Conservation (phyloP, 805 yeast genomes). For the Candida maltosa region DNA sequence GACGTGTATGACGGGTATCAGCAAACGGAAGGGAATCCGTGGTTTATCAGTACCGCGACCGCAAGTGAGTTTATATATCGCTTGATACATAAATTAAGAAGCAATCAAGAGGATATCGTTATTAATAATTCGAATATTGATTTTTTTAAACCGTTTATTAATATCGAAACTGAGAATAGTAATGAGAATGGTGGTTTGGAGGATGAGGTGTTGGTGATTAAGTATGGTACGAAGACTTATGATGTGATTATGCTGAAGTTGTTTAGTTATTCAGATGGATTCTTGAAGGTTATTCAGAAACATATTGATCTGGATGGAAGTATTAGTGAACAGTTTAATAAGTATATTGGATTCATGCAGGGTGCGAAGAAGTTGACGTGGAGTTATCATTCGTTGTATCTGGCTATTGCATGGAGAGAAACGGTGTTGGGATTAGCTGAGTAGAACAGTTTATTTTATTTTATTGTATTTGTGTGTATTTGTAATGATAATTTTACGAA, state of each 20-base stretch:
- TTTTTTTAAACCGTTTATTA: slow-evolving; percentile 30
- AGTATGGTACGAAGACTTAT: slow-evolving; percentile 43
- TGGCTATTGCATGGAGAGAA: slow-evolving; percentile 62
- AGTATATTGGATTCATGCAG: slow-evolving; percentile 75
- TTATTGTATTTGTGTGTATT: no score
- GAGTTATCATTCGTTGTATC: slow-evolving; percentile 81
- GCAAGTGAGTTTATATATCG: slow-evolving; percentile 64
- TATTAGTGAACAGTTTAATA: slow-evolving; percentile 88
- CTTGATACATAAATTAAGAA: slow-evolving; percentile 44
- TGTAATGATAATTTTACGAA: no score
- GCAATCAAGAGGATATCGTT: slow-evolving; percentile 39
- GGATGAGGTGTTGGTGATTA: slow-evolving; percentile 13
- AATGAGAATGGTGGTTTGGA: slow-evolving; percentile 24
- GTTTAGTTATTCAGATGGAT: slow-evolving; percentile 63
- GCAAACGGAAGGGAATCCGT: slow-evolving; percentile 81
- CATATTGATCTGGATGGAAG: slow-evolving; percentile 66
- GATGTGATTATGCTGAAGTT: slow-evolving; percentile 43
- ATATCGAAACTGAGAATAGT: no score
- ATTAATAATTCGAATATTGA: slow-evolving; percentile 27
- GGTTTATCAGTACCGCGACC: slow-evolving; percentile 79
- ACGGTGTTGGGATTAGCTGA: no score
- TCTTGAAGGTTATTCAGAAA: slow-evolving; percentile 52
- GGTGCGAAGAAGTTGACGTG: slow-evolving; percentile 89
- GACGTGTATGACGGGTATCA: slow-evolving; percentile 80
- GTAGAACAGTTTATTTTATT: no score